phyloP scores from a whole-genome alignment of 1,139 yeast genomes.

The Zhuliangozyma parablackwelliae region DNA sequence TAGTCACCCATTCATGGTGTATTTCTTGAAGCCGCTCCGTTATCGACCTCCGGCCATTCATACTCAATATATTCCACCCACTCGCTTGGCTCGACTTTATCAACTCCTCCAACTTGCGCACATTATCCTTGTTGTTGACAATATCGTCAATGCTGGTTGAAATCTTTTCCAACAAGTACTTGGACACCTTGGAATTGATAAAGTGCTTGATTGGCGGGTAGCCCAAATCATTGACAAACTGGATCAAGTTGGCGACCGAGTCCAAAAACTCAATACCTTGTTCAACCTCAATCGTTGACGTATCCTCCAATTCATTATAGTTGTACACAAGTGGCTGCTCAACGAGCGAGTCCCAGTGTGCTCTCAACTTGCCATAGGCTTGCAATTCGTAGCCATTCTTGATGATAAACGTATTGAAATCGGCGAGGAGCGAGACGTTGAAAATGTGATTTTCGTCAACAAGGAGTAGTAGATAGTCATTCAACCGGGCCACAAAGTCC shows the following conservation, averaged over 20 bases:
- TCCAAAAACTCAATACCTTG: conserved; percentile 5
- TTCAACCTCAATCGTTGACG: neutral
- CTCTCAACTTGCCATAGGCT: conserved; percentile 5
- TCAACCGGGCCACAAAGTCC: conserved; percentile 13
- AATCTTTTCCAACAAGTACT: conserved; percentile 23
- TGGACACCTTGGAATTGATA: conserved; percentile 28
- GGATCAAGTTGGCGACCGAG: conserved; percentile 25
- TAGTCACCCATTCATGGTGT: conserved; percentile 28
- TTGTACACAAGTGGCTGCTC: conserved; percentile 10
- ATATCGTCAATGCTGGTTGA: conserved; percentile 26
- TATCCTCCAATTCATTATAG: conserved; percentile 11
- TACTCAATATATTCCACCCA: conserved; percentile 28
- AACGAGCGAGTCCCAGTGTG: conserved; percentile 11
- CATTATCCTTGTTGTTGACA: conserved; percentile 15
- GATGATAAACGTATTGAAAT: conserved; percentile 10
- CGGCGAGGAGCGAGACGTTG: conserved; percentile 8
- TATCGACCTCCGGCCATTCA: conserved; percentile 14
- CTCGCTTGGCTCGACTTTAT: conserved; percentile 18
- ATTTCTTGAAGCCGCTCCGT: conserved; percentile 23
- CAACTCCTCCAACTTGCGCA: conserved; percentile 21
- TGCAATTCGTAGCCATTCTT: conserved; percentile 10
- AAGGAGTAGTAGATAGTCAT: conserved; percentile 15
- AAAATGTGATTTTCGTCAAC: conserved; percentile 17
- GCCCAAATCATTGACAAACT: conserved; percentile 25
- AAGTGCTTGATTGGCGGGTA: conserved; percentile 21